Evolutionary conservation across 805 yeast species (phyloP), one percentile per base, ranked within the genome.

Genomic region (Kazachstania taianensis): DNA sequence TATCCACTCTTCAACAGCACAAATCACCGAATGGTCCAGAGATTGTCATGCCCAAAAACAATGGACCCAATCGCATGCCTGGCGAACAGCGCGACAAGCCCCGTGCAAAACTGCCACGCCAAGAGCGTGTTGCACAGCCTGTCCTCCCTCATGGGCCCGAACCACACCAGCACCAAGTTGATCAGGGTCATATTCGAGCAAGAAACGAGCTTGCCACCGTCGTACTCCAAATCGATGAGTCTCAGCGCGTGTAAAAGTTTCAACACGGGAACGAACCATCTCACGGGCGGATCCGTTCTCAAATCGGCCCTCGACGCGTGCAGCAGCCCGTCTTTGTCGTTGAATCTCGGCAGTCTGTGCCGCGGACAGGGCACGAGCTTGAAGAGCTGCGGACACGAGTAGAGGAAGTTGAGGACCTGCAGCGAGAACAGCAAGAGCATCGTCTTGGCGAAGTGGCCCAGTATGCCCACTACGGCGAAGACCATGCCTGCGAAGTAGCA

Each of bases 401-500:
- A 92, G 15, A 85, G 45, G 48, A 92, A 92, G 56, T 92, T 92
- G 61, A 85, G 59, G 37, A 92, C 82, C 61, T 92, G 98, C 3
- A 97, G 97, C 28, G 84, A 63, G 55, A 92, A 81, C 52, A 92
- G 79, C 23, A 87, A 59, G 59, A 92, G 65, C 46, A 89, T 65
- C 0, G 99, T 92, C 61, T 92, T 92, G 29, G 96, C 84, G 58
- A 87, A 92, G 64, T 92, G 99, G 1, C 97, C 97, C 40, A 84
- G 69, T 24, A 92, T 92, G 1, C 96, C 97, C 20, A 84, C 95
- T 19, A 87, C 92, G 0, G 97, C 98, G 59, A 92, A 86, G 1
- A 92, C 94, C 98, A 92, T 92, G 3, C 99, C 99, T 18, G 95
- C 85, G 59, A 92, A 87, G 61, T 92, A 92, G 62, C 99, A 92